A percentile compares a stretch with the other conserved stretches of the same genome.
phyloP scores from a whole-genome alignment of 495 filamentous ascomycete genomes.

The Lasiosphaeria ovina region DNA sequence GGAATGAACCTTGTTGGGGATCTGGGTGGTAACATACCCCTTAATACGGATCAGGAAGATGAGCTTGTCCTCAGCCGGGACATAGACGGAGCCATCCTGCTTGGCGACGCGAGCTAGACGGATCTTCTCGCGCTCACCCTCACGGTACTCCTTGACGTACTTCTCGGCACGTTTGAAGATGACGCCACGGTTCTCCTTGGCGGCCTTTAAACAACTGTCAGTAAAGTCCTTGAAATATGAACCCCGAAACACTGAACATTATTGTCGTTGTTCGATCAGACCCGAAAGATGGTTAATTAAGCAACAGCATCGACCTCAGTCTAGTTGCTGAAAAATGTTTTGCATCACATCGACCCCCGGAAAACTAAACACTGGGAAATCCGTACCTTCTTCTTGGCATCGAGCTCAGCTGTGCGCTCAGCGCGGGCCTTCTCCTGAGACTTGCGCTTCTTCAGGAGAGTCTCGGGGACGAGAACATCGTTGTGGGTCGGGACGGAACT shows the following conservation, averaged over 20 bases:
- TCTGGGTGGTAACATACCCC: conserved; percentile 55
- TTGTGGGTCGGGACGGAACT: conserved; percentile 85
- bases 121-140: conserved; percentile 96
- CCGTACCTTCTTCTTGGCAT: conserved; percentile 89
- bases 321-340: conserved; percentile 87
- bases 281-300: conserved; percentile 99
- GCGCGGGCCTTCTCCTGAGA: conserved; percentile 96
- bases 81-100: conserved; percentile 89
- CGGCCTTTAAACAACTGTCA: conserved; percentile 61
- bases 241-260: conserved; percentile 7
- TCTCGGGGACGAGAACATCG: conserved; percentile 94
- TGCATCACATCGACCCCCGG: conserved; percentile 48
- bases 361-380: conserved; percentile 22
- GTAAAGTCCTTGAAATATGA: conserved; percentile 23
- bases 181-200: conserved; percentile 93
- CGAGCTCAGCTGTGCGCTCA: conserved; percentile 71
- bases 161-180: conserved; percentile 99
- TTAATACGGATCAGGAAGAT: conserved; percentile 99
- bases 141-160: conserved; percentile 99
- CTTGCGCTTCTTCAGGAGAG: conserved; percentile 99
- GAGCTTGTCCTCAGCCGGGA: conserved; percentile 90
- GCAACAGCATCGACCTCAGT: conserved; percentile 89
- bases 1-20: not conserved
- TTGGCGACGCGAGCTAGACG: conserved; percentile 84
- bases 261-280: conserved; percentile 60